These are phyloP conservation scores for Thuidium tamariscinum DNA, from an alignment of 225 moss, liverwort and hornwort species.

Conservation along the genomic window DNA sequence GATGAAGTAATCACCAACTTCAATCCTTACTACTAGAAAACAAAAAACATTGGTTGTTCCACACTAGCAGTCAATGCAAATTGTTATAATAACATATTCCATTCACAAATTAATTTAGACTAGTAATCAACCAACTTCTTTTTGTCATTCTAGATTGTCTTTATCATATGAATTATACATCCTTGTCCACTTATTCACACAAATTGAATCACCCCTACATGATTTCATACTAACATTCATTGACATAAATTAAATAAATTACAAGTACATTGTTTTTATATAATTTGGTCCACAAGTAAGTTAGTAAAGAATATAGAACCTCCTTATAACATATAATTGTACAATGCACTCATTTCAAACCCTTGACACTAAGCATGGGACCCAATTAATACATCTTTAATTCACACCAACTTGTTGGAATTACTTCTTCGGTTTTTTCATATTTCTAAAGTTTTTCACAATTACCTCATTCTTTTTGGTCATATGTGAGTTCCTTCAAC, in stretches of 20 bases:
- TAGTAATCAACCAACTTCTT: not conserved
- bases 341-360: not conserved
- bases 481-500: not conserved
- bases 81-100: not conserved
- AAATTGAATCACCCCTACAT: not conserved
- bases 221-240: not conserved
- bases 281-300: not conserved
- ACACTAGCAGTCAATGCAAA: too few relatives aligned
- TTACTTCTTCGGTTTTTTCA: rapidly evolving
- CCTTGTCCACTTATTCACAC: not conserved
- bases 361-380: not conserved
- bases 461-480: rapidly evolving
- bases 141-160: rapidly evolving
- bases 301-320: not conserved
- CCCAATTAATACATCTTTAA: not conserved
- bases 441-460: not conserved
- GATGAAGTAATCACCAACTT: not conserved
- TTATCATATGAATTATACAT: not conserved
- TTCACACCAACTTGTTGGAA: not conserved
- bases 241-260: not conserved
- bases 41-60: too few relatives aligned
- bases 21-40: not conserved
- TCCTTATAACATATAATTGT: not conserved
- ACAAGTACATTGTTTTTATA: not conserved
- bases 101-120: not conserved